phyloP scores from a whole-genome alignment of 345 rosid genomes.

The Euphorbia lathyris region DNA sequence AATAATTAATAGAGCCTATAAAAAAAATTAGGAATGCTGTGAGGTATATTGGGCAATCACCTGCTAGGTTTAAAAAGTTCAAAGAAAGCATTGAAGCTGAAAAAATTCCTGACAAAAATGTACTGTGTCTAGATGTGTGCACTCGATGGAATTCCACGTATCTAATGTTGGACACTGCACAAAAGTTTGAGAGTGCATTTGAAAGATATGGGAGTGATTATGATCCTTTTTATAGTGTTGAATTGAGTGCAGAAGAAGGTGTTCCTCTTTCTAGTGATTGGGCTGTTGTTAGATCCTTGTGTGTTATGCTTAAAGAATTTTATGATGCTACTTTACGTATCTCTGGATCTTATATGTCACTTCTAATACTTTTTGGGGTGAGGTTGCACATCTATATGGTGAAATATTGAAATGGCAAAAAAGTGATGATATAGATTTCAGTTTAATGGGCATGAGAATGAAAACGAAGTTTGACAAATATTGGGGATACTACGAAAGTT shows the following conservation, averaged over 20 bases:
- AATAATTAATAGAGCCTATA: neutral
- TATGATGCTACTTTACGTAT: neutral
- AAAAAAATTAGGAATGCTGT: neutral
- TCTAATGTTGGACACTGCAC: neutral
- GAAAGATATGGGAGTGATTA: neutral
- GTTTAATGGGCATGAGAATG: neutral
- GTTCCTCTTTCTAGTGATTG: too few relatives aligned
- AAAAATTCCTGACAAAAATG: neutral
- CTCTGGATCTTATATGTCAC: slow-evolving; percentile 5
- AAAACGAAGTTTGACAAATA: slow-evolving; percentile 12
- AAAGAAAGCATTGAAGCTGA: neutral
- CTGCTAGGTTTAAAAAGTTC: neutral
- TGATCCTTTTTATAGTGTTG: too few relatives aligned
- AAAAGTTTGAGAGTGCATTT: slow-evolving; percentile 1
- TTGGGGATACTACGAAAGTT: neutral
- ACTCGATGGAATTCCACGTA: slow-evolving; percentile 11
- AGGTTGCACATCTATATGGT: neutral
- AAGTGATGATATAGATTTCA: neutral
- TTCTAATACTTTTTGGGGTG: neutral
- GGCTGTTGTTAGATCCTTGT: neutral
- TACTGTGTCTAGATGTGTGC: neutral
- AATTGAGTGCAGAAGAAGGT: too few relatives aligned
- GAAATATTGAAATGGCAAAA: neutral
- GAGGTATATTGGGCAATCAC: neutral
- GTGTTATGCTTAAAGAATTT: neutral